Conservation (phyloP, 345 rosid genomes). For the Salix dunnii region DNA sequence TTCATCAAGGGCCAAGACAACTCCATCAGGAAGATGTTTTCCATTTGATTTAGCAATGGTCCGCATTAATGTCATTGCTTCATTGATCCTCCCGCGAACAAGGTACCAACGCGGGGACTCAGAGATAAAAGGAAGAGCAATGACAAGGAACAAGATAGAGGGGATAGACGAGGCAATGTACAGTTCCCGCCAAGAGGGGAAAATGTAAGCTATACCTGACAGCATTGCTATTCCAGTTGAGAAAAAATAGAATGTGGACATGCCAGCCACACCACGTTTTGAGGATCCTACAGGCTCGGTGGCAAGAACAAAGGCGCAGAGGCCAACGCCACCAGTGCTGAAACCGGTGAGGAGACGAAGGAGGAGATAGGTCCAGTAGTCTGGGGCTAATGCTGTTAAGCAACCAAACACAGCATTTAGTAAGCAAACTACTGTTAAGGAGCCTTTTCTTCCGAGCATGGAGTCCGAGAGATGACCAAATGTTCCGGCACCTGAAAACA, state of each 20-base stretch:
- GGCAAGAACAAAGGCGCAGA: slow-evolving; percentile 78
- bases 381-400: slow-evolving; percentile 66
- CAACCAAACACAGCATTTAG: slow-evolving; percentile 69
- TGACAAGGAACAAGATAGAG: slow-evolving; percentile 59
- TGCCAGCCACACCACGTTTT: slow-evolving; percentile 82
- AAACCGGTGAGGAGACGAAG: slow-evolving; percentile 79
- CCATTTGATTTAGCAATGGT: slow-evolving; percentile 58
- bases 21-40: slow-evolving; percentile 54
- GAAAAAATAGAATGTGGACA: slow-evolving; percentile 98
- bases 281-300: slow-evolving; percentile 84
- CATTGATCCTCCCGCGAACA: slow-evolving; percentile 59
- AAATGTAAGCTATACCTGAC: slow-evolving; percentile 62
- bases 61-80: slow-evolving; percentile 74
- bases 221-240: slow-evolving; percentile 68
- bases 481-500: slow-evolving; percentile 73
- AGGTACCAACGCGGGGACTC: slow-evolving; percentile 97
- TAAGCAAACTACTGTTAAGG: slow-evolving; percentile 66
- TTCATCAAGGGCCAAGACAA: slow-evolving; percentile 61
- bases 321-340: slow-evolving; percentile 91
- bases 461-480: slow-evolving; percentile 97
- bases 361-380: slow-evolving; percentile 57
- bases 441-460: slow-evolving; percentile 85
- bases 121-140: slow-evolving; percentile 61
- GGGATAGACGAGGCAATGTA: slow-evolving; percentile 74
- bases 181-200: slow-evolving; percentile 69